Percentiles rank a stretch among this genome's conserved stretches.
phyloP scores from a whole-genome alignment of 768 basidiomycete species.

The Tricholomella constricta region DNA sequence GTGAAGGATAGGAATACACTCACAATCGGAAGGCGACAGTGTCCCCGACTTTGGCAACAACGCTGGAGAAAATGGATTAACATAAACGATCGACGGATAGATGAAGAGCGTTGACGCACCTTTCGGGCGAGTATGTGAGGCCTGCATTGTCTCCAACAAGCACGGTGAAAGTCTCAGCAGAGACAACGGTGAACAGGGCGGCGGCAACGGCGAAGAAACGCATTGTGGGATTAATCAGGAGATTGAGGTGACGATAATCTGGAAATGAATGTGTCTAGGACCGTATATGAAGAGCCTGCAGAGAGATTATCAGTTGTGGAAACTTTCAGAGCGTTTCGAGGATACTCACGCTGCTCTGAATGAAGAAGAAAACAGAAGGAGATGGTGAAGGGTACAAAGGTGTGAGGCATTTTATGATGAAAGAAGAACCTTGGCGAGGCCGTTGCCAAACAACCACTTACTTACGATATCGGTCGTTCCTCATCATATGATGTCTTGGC shows the following conservation, averaged over 20 bases:
- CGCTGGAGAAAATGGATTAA: constrained; percentile 20
- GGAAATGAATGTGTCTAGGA: constrained; percentile 15
- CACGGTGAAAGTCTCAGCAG: constrained; percentile 33
- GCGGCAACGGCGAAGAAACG: constrained; percentile 20
- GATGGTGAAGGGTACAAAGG: neutral
- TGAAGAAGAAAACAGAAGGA: constrained; percentile 16
- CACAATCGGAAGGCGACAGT: constrained; percentile 49
- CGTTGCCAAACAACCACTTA: constrained; percentile 2
- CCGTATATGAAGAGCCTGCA: constrained; percentile 23
- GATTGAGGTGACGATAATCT: constrained; percentile 13
- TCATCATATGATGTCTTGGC: constrained; percentile 2
- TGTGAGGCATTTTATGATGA: neutral
- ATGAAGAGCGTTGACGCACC: neutral
- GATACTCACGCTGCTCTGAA: constrained; percentile 35
- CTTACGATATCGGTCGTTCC: neutral
- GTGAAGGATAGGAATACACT: constrained; percentile 11
- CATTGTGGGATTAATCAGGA: constrained; percentile 13
- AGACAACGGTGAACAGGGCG: constrained; percentile 28
- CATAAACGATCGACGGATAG: neutral
- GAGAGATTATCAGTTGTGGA: constrained; percentile 6
- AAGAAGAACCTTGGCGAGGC: neutral
- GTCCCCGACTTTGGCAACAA: constrained; percentile 38
- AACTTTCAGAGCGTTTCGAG: constrained; percentile 10
- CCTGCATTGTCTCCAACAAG: constrained; percentile 31
- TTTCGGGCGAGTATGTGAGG: constrained; percentile 29